A percentile compares a stretch with the other conserved stretches of the same genome.
These are phyloP conservation scores for Pisolithus sp. DNA, from an alignment of 768 basidiomycete species.

Conservation along the genomic window DNA sequence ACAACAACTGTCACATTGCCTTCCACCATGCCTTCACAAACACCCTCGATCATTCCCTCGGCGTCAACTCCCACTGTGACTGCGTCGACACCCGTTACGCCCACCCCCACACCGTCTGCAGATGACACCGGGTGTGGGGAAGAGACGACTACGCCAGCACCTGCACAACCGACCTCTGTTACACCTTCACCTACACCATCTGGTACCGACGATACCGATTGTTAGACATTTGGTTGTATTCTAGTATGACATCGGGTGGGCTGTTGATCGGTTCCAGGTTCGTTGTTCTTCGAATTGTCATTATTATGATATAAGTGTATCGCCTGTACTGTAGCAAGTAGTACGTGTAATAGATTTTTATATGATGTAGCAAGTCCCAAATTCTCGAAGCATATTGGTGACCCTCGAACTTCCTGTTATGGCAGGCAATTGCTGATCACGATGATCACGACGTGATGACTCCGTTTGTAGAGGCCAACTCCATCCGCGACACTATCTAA, in stretches of 20 bases:
- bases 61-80: background rate
- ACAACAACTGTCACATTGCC: background rate
- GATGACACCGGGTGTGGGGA: background rate
- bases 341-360: background rate
- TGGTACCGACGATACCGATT: background rate
- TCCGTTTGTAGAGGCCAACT: constrained; percentile 7
- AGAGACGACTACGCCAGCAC: background rate
- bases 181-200: background rate
- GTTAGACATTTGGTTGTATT: background rate
- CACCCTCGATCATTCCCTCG: background rate
- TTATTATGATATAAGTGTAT: background rate
- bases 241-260: too few species aligned
- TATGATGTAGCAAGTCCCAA: background rate
- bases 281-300: too few species aligned
- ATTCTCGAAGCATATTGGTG: too few species aligned
- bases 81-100: background rate
- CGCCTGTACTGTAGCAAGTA: background rate
- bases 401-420: constrained; percentile 10
- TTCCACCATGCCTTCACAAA: background rate
- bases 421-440: background rate
- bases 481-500: too few species aligned
- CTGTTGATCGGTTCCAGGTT: too few species aligned
- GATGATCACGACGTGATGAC: too few species aligned
- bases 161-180: background rate
- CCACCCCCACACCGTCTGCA: background rate